Evolutionary conservation across 140 eudicot genomes (phyloP).

Genomic region (Stevia rebaudiana): DNA sequence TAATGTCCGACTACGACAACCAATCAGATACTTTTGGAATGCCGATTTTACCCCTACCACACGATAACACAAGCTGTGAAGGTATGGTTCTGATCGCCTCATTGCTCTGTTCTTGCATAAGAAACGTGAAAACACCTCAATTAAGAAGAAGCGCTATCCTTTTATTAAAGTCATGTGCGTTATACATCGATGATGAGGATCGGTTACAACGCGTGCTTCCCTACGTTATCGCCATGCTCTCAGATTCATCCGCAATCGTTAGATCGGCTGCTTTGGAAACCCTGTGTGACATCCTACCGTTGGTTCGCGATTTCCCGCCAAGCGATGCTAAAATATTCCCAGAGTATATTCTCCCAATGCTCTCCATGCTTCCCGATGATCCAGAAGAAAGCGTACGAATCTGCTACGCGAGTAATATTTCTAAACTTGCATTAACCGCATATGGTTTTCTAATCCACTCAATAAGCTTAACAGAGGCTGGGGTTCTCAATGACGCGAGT

Average conservation of each 20-base stretch:
- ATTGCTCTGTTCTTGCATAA: constrained; percentile 82
- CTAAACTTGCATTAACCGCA: constrained; percentile 88
- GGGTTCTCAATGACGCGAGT: constrained; percentile 69
- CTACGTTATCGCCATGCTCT: constrained; percentile 79
- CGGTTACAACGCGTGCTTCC: constrained; percentile 94
- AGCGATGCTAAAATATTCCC: constrained; percentile 98
- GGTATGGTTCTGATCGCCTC: constrained; percentile 96
- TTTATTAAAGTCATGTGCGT: constrained; percentile 63
- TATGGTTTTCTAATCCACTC: constrained; percentile 89
- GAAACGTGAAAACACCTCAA: constrained; percentile 88
- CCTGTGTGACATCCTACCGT: constrained; percentile 79
- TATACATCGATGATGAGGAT: constrained; percentile 93
- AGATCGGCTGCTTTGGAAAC: constrained; percentile 98
- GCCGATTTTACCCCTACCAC: constrained; percentile 82
- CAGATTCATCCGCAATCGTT: constrained; percentile 90
- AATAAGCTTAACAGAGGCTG: constrained; percentile 92
- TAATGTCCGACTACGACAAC: constrained; percentile 76
- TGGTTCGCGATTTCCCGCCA: constrained; percentile 92
- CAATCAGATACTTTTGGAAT: constrained; percentile 91
- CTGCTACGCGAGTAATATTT: constrained; percentile 83
- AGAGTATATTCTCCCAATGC: constrained; percentile 96
- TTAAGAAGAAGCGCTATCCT: constrained; percentile 74
- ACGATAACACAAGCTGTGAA: constrained; percentile 76
- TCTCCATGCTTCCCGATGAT: constrained; percentile 96
- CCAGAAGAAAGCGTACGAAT: constrained; percentile 93